Evolutionary conservation across 169 alveolate species (phyloP), one percentile per base, ranked within the genome.

Genomic region (Plasmodium chabaudi): DNA sequence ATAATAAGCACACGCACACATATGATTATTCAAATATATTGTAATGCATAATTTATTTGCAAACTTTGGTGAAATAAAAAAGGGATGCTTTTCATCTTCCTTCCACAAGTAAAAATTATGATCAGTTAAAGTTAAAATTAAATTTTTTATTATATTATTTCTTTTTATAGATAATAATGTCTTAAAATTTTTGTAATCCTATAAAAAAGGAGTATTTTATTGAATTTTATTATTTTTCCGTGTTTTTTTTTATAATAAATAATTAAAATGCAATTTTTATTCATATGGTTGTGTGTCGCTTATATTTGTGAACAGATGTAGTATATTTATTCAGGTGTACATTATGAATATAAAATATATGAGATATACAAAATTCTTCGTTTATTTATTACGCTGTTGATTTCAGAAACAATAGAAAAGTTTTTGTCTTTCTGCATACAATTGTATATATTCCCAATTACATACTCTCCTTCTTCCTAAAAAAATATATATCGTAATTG

Each of bases 381-480:
- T 67, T 79, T 59, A 27, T 53, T 34, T 42, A 21, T 79, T 59
- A 79, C 89, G 68, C 68, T 79, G 49, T 79, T 79, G 39, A 79
- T 65, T 68, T 64, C 68, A 27, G 25, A 17, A 21, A 79, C 68
- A 67, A 79, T 79, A 15, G 89, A 79, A 53, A 65, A 79, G 61
- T 79, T 79, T 49, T 65, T 79, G 39, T 79, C 84, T 47, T 79
- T 79, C 27, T 79, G 89, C 89, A 67, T 67, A 60, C 89, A 79
- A 25, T 71, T 79, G 27, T 79, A 79, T 42, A 79, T 19, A 49
- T 79, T 79, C 7, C 89, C 89, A 65, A 67, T 34, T 60, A 79
- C 59, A 39, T 79, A 79, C 53, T 79, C 89, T 15, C 89, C 89
- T 67, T 79, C 89, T 64, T 79, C 89, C 89, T 79, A 59, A n/a